These are phyloP conservation scores for Aspergillus sp. DNA, from an alignment of 2,329 filamentous ascomycete species.

Conservation along the genomic window DNA sequence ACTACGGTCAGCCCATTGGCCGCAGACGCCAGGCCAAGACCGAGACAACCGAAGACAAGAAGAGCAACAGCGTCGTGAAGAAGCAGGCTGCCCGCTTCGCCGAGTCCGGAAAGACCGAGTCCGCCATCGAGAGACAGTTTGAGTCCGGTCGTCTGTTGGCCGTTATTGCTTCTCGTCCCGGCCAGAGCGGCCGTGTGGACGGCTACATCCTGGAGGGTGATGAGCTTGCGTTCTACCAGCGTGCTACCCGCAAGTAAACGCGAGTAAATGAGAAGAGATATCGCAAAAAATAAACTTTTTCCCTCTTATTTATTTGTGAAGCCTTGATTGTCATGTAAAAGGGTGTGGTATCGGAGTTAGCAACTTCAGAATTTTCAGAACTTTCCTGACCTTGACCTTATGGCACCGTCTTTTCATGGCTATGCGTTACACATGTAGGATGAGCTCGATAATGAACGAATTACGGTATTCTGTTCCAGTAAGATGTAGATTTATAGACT, in stretches of 20 bases:
- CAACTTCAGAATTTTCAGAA: constrained; percentile 4
- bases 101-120: constrained; percentile 86
- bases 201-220: constrained; percentile 99
- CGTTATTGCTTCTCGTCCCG: constrained; percentile 86
- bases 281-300: constrained; percentile 13
- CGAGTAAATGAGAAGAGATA: constrained; percentile 15
- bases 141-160: constrained; percentile 98
- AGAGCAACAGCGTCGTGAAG: constrained; percentile 92
- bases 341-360: constrained; percentile 17
- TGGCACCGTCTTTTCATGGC: background rate
- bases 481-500: background rate
- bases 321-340: constrained; percentile 16
- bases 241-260: constrained; percentile 95
- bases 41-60: constrained; percentile 68
- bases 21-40: constrained; percentile 84
- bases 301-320: constrained; percentile 11
- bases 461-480: background rate
- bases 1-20: constrained; percentile 91
- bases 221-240: constrained; percentile 99
- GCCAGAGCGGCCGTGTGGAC: constrained; percentile 94
- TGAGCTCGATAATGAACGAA: constrained; percentile 7
- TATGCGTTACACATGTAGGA: background rate
- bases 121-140: constrained; percentile 94
- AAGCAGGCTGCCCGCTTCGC: constrained; percentile 91
- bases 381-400: background rate